Evolutionary conservation across 306 rosid genomes (phyloP), one percentile per base, ranked within the genome.

Genomic region (Spatholobus suberectus): DNA sequence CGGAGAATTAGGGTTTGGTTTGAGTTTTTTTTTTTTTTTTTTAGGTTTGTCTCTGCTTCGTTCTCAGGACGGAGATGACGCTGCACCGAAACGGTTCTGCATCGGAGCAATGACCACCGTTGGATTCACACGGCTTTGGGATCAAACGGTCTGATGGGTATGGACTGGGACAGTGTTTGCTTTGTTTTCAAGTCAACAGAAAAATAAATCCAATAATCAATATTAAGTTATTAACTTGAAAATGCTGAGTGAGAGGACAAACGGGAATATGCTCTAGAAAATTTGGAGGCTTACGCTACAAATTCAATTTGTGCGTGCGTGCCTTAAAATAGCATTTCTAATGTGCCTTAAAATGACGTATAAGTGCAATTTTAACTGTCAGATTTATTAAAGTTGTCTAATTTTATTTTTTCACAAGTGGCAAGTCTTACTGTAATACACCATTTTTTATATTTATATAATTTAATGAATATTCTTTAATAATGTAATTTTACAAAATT

Each of bases 21-120:
- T 40, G 55, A 68, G 73, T 32, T 5, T 26, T 20, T 13, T 14
- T 47, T 72, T 35, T 13, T 21, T 10, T 40, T 44, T 15, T 46
- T 6, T 12, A 75, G 85, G 79, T 55, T 52, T 57, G 76, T 75
- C 49, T 70, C 79, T 21, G 86, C 54, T 81, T 78, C 78, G 73
- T 81, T 21, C 86, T 73, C 72, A n/a, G 81, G 81, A 80, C 66
- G 75, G 77, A 79, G 87, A 84, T 81, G 90, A 82, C 77, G 86
- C 82, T 37, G 59, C 81, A 76, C 81, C 59, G 37, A 44, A 59
- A 46, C 61, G 52, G 78, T 82, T 67, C 80, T 57, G 66, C 14
- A 14, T 71, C 63, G 68, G 76, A 70, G 65, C 8, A 52, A 62
- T 20, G 5, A 24, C 3, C 21, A 35, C 89, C 89, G 84, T 87